Conservation (phyloP, 305 asterid species). For the Fraxinus angustifolia region DNA sequence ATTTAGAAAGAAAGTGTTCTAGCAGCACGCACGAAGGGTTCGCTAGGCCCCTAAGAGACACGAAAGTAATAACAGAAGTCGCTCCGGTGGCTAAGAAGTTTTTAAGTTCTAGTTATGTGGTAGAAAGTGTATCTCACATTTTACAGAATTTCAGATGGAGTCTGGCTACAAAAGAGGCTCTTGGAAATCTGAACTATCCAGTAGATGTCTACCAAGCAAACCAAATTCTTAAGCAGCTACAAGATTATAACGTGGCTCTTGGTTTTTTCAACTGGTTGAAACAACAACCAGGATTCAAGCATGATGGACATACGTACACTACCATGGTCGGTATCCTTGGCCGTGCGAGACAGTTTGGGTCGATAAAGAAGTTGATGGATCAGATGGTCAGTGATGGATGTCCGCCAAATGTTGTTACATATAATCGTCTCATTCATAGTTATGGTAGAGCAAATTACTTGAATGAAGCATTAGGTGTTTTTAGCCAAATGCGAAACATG, state of each 20-base stretch:
- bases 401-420: constrained; percentile 80
- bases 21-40: constrained; percentile 41
- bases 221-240: constrained; percentile 83
- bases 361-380: constrained; percentile 62
- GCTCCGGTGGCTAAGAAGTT: constrained; percentile 40
- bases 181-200: constrained; percentile 50
- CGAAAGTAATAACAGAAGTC: constrained; percentile 32
- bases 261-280: constrained; percentile 91
- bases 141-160: constrained; percentile 71
- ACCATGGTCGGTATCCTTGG: constrained; percentile 98
- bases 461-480: constrained; percentile 66
- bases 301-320: constrained; percentile 89
- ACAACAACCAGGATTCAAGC: constrained; percentile 73
- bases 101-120: constrained; percentile 37
- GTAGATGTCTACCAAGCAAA: constrained; percentile 82
- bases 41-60: constrained; percentile 36
- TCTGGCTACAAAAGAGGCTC: constrained; percentile 65
- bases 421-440: constrained; percentile 89
- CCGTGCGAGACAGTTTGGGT: constrained; percentile 75
- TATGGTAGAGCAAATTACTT: constrained; percentile 87
- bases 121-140: constrained; percentile 52
- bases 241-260: constrained; percentile 65
- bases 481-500: constrained; percentile 60
- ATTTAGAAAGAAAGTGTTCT: constrained; percentile 34
- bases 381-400: constrained; percentile 86